phyloP scores from a whole-genome alignment of 768 basidiomycete genomes.

The Collybia sordida region DNA sequence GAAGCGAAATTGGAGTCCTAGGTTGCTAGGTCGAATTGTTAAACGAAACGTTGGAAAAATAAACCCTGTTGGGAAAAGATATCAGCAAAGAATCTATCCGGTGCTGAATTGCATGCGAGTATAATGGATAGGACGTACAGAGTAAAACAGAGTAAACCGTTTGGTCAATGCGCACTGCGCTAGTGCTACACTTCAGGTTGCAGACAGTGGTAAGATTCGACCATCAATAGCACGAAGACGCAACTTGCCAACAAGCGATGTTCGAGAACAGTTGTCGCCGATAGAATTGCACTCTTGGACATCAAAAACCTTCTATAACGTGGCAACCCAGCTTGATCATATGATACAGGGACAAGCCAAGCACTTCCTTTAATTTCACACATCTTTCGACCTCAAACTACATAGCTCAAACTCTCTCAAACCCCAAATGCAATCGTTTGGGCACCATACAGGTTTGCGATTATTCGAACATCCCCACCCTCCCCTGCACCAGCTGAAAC shows the following conservation, averaged over 20 bases:
- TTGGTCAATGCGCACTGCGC: conserved; percentile 14
- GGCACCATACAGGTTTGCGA: conserved; percentile 55
- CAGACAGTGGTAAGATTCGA: conserved; percentile 3
- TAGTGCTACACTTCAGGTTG: conserved; percentile 13
- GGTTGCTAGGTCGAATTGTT: neutral
- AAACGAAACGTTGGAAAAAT: no score
- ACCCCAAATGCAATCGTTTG: conserved; percentile 69
- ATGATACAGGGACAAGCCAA: conserved; percentile 6
- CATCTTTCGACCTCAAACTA: neutral
- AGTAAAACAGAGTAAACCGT: neutral
- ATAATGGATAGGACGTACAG: no score
- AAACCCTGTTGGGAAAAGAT: no score
- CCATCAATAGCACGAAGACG: no score
- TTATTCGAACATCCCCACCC: conserved; percentile 45
- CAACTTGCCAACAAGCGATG: conserved; percentile 7
- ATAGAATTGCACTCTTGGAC: neutral
- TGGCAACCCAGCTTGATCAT: conserved; percentile 12
- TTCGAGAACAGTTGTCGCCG: neutral
- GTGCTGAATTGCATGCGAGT: no score
- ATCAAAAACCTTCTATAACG: conserved; percentile 13
- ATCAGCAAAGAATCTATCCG: no score
- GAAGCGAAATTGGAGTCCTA: neutral
- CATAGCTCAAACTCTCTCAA: conserved; percentile 15
- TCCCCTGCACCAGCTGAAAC: conserved; percentile 75
- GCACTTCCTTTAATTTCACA: neutral